phyloP scores from a whole-genome alignment of 768 basidiomycete species.

The Rhodotorula toruloides region DNA sequence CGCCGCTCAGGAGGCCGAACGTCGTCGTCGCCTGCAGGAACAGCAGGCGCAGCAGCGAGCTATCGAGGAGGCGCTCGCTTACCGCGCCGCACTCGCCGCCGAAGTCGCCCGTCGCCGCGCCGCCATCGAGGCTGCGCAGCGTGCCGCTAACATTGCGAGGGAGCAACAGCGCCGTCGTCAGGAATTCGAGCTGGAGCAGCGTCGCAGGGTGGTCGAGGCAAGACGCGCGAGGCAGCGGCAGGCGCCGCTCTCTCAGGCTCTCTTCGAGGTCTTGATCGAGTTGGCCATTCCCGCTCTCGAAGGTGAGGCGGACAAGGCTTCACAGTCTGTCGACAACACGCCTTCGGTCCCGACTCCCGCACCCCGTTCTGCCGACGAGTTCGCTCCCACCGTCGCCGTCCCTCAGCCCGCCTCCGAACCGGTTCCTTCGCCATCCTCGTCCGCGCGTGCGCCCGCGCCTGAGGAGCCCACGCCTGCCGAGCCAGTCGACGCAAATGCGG shows the following conservation, averaged over 20 bases:
- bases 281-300: not conserved
- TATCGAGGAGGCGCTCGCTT: not conserved
- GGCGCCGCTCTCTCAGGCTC: not conserved
- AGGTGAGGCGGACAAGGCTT: no score
- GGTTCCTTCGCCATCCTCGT: not conserved
- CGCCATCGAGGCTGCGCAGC: not conserved
- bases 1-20: no score
- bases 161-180: not conserved
- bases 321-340: no score
- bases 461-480: not conserved
- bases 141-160: not conserved
- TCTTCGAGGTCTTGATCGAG: not conserved
- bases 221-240: slow-evolving; percentile 6
- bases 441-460: not conserved
- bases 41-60: not conserved
- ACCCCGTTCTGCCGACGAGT: no score
- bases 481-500: not conserved
- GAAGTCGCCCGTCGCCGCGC: not conserved
- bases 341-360: no score
- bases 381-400: not conserved
- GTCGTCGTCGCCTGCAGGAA: no score
- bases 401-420: not conserved
- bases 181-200: not conserved
- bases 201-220: not conserved
- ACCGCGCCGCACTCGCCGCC: slow-evolving; percentile 2